phyloP scores from a whole-genome alignment of 1,139 yeast species.

The Yarrowia galli region DNA sequence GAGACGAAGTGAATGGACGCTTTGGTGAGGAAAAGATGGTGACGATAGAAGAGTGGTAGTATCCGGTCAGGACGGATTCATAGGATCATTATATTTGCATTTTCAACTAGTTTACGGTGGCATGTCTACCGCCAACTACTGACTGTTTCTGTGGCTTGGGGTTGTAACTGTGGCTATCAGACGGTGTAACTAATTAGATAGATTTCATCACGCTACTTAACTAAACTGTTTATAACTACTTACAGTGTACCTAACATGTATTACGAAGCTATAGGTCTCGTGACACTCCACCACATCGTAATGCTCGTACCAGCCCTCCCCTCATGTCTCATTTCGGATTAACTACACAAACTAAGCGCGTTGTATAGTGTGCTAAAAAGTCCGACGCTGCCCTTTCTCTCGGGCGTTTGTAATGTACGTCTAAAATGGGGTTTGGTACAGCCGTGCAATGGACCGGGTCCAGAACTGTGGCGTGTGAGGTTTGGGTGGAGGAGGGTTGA shows the following conservation, averaged over 20 bases:
- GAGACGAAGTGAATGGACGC: slow-evolving; percentile 36
- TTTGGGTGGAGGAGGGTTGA: too few relatives aligned
- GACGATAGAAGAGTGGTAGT: background rate
- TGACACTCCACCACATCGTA: too few relatives aligned
- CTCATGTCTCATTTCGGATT: slow-evolving; percentile 16
- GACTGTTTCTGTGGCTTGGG: too few relatives aligned
- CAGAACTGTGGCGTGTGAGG: background rate
- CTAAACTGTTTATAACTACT: too few relatives aligned
- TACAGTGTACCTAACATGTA: too few relatives aligned
- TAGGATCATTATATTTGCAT: background rate
- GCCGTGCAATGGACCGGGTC: slow-evolving; percentile 12
- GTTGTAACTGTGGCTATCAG: too few relatives aligned
- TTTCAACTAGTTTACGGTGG: background rate
- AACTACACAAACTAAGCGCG: background rate
- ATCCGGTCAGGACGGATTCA: background rate
- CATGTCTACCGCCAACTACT: too few relatives aligned
- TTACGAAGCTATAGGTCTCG: too few relatives aligned
- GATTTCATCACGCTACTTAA: too few relatives aligned
- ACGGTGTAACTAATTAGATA: too few relatives aligned
- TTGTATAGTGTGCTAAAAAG: background rate
- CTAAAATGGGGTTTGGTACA: slow-evolving; percentile 20
- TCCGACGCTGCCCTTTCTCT: background rate
- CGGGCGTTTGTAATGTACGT: slow-evolving; percentile 27
- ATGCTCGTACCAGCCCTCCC: too few relatives aligned
- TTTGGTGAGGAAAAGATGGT: too few relatives aligned